Evolutionary conservation across 73 alveolate genomes (phyloP).

Genomic region (Paramecium pentaurelia): DNA sequence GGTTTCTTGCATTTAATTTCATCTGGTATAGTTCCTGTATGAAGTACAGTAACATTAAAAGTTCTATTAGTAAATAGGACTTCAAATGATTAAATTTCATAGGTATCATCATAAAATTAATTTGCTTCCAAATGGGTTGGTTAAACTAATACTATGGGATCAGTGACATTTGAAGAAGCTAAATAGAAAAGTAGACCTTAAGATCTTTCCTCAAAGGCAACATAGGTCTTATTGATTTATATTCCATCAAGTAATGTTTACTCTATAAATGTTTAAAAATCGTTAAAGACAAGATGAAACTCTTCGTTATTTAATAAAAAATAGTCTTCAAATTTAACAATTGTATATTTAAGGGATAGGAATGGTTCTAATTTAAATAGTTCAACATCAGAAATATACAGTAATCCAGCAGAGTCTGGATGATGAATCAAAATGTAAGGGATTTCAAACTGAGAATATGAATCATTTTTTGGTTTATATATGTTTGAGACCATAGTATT

Average conservation of each 20-base stretch:
- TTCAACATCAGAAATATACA: background rate
- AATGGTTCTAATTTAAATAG: background rate
- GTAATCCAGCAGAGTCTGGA: background rate
- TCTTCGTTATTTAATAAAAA: background rate
- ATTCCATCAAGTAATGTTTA: background rate
- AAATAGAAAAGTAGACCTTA: background rate
- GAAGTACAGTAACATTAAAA: background rate
- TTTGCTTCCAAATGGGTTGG: background rate
- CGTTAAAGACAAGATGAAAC: background rate
- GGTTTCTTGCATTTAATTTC: background rate
- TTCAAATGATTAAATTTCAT: background rate
- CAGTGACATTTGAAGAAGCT: background rate
- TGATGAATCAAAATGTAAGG: background rate
- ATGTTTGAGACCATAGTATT: background rate
- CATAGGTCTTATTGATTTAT: background rate
- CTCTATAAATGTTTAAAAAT: background rate
- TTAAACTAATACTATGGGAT: background rate
- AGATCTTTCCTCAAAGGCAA: background rate
- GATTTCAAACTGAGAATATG: background rate
- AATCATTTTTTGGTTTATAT: background rate
- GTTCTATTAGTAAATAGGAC: background rate
- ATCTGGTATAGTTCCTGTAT: background rate
- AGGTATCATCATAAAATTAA: background rate
- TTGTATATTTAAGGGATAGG: background rate
- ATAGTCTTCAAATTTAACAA: background rate